Evolutionary conservation across 345 rosid genomes (phyloP).

Genomic region (Orychophragmus violaceus): DNA sequence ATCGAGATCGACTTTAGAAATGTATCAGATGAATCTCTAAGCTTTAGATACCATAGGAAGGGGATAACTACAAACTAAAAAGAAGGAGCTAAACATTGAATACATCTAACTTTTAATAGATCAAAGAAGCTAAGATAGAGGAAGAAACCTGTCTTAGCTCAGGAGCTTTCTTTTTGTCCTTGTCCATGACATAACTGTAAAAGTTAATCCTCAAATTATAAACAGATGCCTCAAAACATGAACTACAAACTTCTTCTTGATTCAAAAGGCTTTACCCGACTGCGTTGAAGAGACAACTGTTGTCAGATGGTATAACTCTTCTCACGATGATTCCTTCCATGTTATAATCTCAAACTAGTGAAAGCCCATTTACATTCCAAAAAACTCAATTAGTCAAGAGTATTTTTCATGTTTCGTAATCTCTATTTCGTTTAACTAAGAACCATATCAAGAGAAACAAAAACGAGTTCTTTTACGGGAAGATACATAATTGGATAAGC

Average conservation of each 20-base stretch:
- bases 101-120: not conserved
- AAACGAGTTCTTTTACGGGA: not conserved
- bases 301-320: constrained; percentile 93
- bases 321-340: constrained; percentile 67
- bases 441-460: constrained; percentile 1
- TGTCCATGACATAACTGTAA: constrained; percentile 83
- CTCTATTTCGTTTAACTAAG: not conserved
- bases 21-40: not conserved
- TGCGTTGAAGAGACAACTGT: constrained; percentile 96
- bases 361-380: not conserved
- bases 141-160: constrained; percentile 51
- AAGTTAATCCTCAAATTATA: not conserved
- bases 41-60: not conserved
- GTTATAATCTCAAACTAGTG: not conserved
- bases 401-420: too few relatives aligned
- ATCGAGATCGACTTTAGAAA: not conserved
- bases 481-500: not conserved
- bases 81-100: not conserved
- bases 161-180: constrained; percentile 56
- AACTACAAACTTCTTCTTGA: not conserved
- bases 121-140: constrained; percentile 4
- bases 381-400: not conserved
- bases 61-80: not conserved
- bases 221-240: not conserved
- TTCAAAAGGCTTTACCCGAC: constrained; percentile 50